A percentile compares a stretch with the other conserved stretches of the same genome.
Conservation (phyloP, 169 alveolate genomes). For the Cryptosporidium ubiquitum region DNA sequence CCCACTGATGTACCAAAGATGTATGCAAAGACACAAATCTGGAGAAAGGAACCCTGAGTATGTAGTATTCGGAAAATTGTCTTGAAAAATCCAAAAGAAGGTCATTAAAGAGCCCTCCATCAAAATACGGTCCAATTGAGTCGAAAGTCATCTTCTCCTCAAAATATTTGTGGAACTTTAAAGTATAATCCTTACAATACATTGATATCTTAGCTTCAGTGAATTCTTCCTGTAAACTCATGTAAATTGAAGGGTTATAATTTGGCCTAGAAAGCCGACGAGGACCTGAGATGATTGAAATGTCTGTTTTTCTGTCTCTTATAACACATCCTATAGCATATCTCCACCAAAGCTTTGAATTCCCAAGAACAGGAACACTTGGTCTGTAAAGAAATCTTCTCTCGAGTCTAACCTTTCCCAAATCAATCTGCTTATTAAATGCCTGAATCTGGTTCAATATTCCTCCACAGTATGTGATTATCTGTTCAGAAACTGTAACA, state of each 20-base stretch:
- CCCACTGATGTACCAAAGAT: constrained; percentile 67
- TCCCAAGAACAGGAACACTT: constrained; percentile 39
- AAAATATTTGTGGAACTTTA: constrained; percentile 30
- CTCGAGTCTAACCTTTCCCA: constrained; percentile 18
- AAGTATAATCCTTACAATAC: constrained; percentile 58
- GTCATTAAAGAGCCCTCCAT: constrained; percentile 40
- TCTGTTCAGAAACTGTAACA: constrained; percentile 55
- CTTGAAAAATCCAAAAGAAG: constrained; percentile 38
- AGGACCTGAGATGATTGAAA: neutral
- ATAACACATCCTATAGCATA: constrained; percentile 57
- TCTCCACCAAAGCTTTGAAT: constrained; percentile 69
- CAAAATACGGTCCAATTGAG: constrained; percentile 6
- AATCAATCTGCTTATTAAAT: constrained; percentile 43
- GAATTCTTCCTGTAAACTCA: constrained; percentile 29
- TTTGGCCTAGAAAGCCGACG: neutral
- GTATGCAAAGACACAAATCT: constrained; percentile 58
- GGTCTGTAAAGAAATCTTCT: constrained; percentile 60
- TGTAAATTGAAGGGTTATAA: constrained; percentile 1
- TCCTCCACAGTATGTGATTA: constrained; percentile 28
- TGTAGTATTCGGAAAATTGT: constrained; percentile 53
- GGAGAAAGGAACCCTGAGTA: constrained; percentile 42
- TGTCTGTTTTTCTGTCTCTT: constrained; percentile 5
- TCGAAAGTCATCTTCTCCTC: constrained; percentile 25
- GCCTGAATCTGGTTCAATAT: constrained; percentile 28
- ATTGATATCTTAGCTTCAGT: constrained; percentile 65